Conservation (phyloP, 2,329 filamentous ascomycete species). For the Colletotrichum truncatum region DNA sequence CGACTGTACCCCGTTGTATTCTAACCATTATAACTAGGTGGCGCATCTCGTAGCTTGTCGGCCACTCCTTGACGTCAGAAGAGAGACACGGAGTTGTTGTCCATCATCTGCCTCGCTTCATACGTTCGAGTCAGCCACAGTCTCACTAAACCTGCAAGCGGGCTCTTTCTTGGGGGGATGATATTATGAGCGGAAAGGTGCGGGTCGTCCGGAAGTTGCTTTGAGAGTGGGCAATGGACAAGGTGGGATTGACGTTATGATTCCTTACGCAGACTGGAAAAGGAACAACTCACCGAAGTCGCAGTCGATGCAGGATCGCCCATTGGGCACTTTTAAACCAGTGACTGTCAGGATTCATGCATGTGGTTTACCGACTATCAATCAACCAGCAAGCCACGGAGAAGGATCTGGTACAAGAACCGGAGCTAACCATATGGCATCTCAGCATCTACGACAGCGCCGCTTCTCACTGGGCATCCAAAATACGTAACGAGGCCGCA, state of each 20-base stretch:
- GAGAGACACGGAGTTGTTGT: not conserved
- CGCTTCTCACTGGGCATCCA: not conserved
- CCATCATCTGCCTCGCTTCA: not conserved
- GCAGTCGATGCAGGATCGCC: not conserved
- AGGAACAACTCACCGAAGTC: not conserved
- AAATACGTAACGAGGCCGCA: not conserved
- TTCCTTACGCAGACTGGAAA: not conserved
- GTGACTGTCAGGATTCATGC: not conserved
- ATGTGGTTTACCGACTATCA: not conserved
- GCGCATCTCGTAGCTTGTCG: not conserved
- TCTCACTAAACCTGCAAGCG: conserved; percentile 5
- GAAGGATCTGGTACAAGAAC: conserved; percentile 10
- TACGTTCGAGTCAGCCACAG: conserved; percentile 1
- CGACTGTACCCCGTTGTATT: not conserved
- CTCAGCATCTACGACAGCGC: not conserved
- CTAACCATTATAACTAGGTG: not conserved
- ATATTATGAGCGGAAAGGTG: not conserved
- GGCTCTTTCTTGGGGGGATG: not conserved
- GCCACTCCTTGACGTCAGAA: conserved; percentile 13
- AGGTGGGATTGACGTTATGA: not conserved
- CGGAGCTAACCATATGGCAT: not conserved
- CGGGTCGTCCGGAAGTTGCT: conserved; percentile 11
- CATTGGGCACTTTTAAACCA: not conserved
- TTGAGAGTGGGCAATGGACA: not conserved
- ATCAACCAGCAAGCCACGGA: not conserved